Base-by-base conservation (phyloP, 345 rosid species). In the Erucastrum elatum region DNA sequence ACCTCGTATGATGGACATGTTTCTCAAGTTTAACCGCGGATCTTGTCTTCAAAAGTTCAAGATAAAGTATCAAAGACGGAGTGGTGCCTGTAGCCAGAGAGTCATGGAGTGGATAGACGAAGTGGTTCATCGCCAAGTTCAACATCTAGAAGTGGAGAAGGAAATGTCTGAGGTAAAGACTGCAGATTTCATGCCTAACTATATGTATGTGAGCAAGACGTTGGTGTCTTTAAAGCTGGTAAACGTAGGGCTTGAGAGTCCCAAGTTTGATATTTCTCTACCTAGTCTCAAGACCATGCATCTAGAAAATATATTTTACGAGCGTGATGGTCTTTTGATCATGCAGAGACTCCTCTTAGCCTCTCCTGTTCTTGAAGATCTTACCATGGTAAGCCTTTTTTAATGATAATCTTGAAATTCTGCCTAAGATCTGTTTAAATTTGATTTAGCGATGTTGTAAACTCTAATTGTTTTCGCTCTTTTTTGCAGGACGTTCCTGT, bases 231-330 rank as follows among this genome's bases (percentile, higher is more conserved):
- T 71, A 37, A 71, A 59, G 33, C 66, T 71, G 2, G 75, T 25
- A 10, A 21, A 34, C n/a, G 25, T 59, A 21, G 55, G 35, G 15
- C 7, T 59, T 12, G 66, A 56, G 59, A 3, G 4, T 16, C 58
- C 66, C 2, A 15, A 39, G 33, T 66, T 39, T 27, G 46, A 21
- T 30, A 35, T 76, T 31, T 69, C 63, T 13, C 8, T 76, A 5
- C 80, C 75, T 49, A n/a, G 64, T 76, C 68, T 76, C 70, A 62
- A 76, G 75, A 31, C 5, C 12, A 15, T 68, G 74, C 8, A 29
- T 6, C 58, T 76, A 2, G 3, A 1, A 2, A 4, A 41, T 0
- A 2, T 59, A 17, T 30, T 2, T 5, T 16, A 76, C 9, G 10
- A 6, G 21, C 2, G n/a, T 15, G 26, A 61, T 59, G 64, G 33